Evolutionary conservation across 164 flowering plant genomes (phyloP).

Genomic region (Tetracentron sinense): DNA sequence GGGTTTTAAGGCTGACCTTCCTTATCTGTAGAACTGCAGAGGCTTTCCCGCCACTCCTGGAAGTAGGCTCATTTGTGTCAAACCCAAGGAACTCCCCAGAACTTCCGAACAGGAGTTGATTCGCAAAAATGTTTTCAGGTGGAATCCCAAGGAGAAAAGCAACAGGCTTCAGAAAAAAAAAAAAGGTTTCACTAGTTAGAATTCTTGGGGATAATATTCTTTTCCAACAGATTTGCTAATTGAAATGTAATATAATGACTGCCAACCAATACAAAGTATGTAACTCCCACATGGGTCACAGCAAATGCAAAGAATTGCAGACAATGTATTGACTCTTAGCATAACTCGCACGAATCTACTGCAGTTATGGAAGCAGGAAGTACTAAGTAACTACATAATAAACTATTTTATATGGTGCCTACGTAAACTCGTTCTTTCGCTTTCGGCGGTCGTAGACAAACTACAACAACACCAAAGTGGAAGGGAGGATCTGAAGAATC

Average conservation of each 20-base stretch:
- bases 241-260: background rate
- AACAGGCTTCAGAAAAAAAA: constrained; percentile 60
- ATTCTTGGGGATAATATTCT: constrained; percentile 1
- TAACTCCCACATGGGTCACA: background rate
- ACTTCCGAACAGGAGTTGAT: constrained; percentile 69
- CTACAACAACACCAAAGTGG: too few relatives aligned
- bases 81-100: constrained; percentile 83
- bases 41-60: constrained; percentile 98
- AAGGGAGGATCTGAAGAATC: too few relatives aligned
- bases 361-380: too few relatives aligned
- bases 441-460: too few relatives aligned
- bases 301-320: background rate
- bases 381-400: too few relatives aligned
- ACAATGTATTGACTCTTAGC: too few relatives aligned
- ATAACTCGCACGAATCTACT: too few relatives aligned
- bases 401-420: too few relatives aligned
- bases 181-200: constrained; percentile 12
- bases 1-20: constrained; percentile 50
- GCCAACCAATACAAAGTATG: background rate
- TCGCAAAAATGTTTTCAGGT: constrained; percentile 75
- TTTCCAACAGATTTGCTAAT: background rate
- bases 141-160: constrained; percentile 85
- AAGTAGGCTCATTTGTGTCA: constrained; percentile 83
- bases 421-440: too few relatives aligned
- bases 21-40: constrained; percentile 74